Base-by-base conservation (phyloP, 2,329 filamentous ascomycete species). In the Fusarium sp. region DNA sequence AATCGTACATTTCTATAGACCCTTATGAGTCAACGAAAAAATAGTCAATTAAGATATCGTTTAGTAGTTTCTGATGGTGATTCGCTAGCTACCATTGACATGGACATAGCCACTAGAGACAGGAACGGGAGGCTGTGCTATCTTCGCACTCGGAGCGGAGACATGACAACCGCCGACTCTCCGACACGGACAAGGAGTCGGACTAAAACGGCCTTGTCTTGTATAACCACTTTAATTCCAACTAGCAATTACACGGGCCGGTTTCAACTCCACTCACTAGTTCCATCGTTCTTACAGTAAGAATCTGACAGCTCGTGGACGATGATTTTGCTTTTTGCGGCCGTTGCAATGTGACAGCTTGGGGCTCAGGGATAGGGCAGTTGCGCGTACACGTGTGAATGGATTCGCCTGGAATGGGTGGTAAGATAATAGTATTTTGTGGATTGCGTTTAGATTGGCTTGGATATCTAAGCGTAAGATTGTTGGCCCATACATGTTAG, bases 321-420 rank as follows among this genome's bases (percentile, higher is more conserved):
- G 31, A 41, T 13, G 13, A 13, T 7, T 12, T 26, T 30, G 21
- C 53, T 25, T 25, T 49, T 45, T 57, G 28, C 11, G 58, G 34
- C 44, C 44, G 10, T 16, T 34, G 23, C 39, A 18, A 4, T 9
- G 30, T 34, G 31, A 60, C 26, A 7, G 19, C 37, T 19, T n/a
- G 34, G 25, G 39, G 30, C 43, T 34, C 12, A 11, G 23, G 10
- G 10, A 41, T 23, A 46, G 30, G 34, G 23, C 16, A 25, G 18
- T 31, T 61, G 61, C 62, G 54, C 48, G 62, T 61, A 54, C 62
- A 55, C 54, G 48, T 65, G 54, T 54, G 18, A 28, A 50, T 43
- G n/a, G 28, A 34, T 13, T 31, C 11, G 8, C 9, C 19, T 61
- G 31, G 25, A 54, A 43, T 54, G 62, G 62, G 7, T 66, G 62